Evolutionary conservation across 2,329 filamentous ascomycete genomes (phyloP).

Genomic region (Xylariomycetidae sp.): DNA sequence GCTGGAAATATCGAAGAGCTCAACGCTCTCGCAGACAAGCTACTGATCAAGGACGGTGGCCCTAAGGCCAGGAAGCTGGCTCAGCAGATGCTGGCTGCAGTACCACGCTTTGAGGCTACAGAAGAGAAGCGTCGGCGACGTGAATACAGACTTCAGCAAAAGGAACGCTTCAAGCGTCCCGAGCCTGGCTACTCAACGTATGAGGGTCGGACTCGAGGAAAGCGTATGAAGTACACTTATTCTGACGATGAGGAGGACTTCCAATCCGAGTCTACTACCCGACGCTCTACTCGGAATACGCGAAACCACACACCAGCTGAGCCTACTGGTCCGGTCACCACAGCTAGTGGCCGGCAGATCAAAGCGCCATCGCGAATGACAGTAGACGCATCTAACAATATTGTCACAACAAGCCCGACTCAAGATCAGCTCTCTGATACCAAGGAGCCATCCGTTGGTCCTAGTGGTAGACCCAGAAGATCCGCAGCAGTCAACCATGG

Average conservation of each 20-base stretch:
- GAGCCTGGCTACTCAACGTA: constrained; percentile 91
- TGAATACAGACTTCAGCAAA: constrained; percentile 82
- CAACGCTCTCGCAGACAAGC: constrained; percentile 66
- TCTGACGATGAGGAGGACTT: constrained; percentile 78
- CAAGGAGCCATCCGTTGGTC: constrained; percentile 36
- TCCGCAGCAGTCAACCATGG: constrained; percentile 45
- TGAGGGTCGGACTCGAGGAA: constrained; percentile 91
- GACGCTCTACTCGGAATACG: constrained; percentile 72
- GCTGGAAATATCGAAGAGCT: constrained; percentile 89
- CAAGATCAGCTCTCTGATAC: constrained; percentile 28
- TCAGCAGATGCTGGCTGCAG: constrained; percentile 70
- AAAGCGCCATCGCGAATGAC: constrained; percentile 63
- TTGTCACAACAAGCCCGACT: constrained; percentile 37
- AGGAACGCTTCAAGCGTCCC: constrained; percentile 80
- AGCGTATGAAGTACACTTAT: constrained; percentile 94
- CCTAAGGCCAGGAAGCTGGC: constrained; percentile 76
- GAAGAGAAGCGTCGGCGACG: constrained; percentile 95
- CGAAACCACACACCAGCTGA: constrained; percentile 70
- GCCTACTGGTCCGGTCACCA: constrained; percentile 57
- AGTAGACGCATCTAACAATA: constrained; percentile 48
- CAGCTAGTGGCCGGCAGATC: constrained; percentile 84
- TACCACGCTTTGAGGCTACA: constrained; percentile 87
- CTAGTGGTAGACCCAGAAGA: constrained; percentile 45
- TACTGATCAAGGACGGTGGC: constrained; percentile 71
- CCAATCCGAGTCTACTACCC: constrained; percentile 54